Percentiles rank a stretch among this genome's conserved stretches.
Conservation (phyloP, 2,329 filamentous ascomycete species). For the Pseudogymnoascus verrucosus region DNA sequence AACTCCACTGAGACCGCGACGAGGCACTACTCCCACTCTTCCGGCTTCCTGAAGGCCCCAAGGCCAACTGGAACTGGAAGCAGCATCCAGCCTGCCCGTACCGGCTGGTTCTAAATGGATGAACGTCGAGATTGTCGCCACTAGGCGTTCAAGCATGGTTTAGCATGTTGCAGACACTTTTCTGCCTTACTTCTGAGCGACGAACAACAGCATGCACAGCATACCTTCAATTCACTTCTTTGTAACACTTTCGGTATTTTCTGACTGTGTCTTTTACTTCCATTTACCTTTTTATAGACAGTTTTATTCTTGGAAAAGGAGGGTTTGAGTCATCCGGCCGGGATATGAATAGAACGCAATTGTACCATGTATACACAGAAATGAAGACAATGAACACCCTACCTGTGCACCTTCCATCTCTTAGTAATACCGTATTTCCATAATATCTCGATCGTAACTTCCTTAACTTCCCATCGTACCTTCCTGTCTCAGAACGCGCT, state of each 20-base stretch:
- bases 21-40: background rate
- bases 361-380: slow-evolving; percentile 6
- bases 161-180: background rate
- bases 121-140: background rate
- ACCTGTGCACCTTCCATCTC: background rate
- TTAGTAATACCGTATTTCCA: background rate
- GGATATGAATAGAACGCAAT: slow-evolving; percentile 6
- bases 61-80: background rate
- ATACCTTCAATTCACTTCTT: background rate
- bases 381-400: slow-evolving; percentile 4
- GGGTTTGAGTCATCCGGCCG: background rate
- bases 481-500: background rate
- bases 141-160: background rate
- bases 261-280: background rate
- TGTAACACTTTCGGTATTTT: slow-evolving; percentile 4
- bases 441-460: background rate
- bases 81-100: background rate
- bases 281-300: background rate
- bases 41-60: background rate
- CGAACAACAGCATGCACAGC: background rate
- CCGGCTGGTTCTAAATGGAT: background rate
- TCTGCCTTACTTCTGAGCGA: background rate
- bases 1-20: background rate
- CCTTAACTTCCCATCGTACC: background rate
- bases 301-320: background rate